Evolutionary conservation across 2,329 filamentous ascomycete species (phyloP), one percentile per base, ranked within the genome.

Genomic region (Ophiostoma ulmi): DNA sequence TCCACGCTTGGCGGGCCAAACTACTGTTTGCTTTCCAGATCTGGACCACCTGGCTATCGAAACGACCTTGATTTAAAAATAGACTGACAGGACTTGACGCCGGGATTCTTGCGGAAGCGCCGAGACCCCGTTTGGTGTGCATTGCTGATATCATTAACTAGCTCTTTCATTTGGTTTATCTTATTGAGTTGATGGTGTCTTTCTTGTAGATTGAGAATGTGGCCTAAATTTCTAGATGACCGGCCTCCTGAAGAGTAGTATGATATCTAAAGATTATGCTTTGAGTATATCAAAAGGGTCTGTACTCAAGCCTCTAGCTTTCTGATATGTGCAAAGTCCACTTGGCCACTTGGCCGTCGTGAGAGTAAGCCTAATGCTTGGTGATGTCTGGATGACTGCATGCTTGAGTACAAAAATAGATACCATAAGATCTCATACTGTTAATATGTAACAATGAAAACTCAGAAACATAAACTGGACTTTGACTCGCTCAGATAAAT

Each of bases 31-130:
- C n/a, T 58, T 5, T 58, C 52, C 22, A 58, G 52, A 58, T 58
- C 52, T 26, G 22, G 52, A 26, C 52, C 52, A 26, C n/a, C 52
- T 58, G n/a, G 52, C 22, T 22, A 58, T 58, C 22, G 11, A 31
- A 31, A 31, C 22, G n/a, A 22, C 52, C 14, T 26, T 22, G 17
- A 5, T 58, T 8, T 22, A 58, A 58, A 58, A 58, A 58, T 58
- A 63, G 26, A 63, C 58, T 63, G 58, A 35, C 58, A 63, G 26
- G 55, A 11, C 13, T 36, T 63, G 26, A 35, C 58, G 58, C 58
- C 58, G 58, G 26, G 58, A 17, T 17, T 63, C 26, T 17, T 17
- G 26, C 26, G 58, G 58, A 63, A 35, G 58, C 58, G 58, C 58
- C 58, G 58, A 63, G 58, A 35, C 14, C 10, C 58, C 8, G 11